These are phyloP conservation scores for Corymbia citriodora DNA, from an alignment of 441 rosid species.

Conservation along the genomic window DNA sequence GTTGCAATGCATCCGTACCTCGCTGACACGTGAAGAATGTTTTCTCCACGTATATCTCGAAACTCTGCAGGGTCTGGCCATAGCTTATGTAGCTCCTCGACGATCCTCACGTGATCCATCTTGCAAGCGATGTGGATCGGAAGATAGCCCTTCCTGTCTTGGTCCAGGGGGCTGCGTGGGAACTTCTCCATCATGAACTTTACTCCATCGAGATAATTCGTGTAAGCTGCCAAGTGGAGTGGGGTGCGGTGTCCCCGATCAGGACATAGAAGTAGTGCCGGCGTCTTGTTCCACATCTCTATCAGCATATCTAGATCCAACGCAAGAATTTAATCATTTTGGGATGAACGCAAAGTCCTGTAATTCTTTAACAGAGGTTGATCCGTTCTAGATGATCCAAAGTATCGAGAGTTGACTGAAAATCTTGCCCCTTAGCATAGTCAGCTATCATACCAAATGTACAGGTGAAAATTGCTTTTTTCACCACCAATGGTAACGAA, in stretches of 20 bases:
- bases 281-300: neutral
- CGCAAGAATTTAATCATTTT: neutral
- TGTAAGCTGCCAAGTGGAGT: neutral
- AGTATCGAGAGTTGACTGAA: neutral
- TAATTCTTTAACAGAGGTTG: neutral
- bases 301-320: neutral
- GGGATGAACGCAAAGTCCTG: neutral
- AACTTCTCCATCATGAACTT: neutral
- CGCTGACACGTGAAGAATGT: neutral
- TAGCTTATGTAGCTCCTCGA: neutral
- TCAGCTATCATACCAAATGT: neutral
- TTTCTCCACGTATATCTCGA: neutral
- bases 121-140: neutral
- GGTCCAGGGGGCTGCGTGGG: neutral
- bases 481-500: neutral
- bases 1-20: neutral
- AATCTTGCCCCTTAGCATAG: neutral
- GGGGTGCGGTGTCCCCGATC: neutral
- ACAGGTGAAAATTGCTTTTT: neutral
- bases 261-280: rapidly evolving
- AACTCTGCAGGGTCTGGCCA: neutral
- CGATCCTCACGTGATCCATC: neutral
- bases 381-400: neutral
- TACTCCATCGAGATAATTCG: neutral
- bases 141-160: rapidly evolving